Evolutionary conservation across 495 filamentous ascomycete genomes (phyloP), one percentile per base, ranked within the genome.

Genomic region (Cenococcum geophilum): DNA sequence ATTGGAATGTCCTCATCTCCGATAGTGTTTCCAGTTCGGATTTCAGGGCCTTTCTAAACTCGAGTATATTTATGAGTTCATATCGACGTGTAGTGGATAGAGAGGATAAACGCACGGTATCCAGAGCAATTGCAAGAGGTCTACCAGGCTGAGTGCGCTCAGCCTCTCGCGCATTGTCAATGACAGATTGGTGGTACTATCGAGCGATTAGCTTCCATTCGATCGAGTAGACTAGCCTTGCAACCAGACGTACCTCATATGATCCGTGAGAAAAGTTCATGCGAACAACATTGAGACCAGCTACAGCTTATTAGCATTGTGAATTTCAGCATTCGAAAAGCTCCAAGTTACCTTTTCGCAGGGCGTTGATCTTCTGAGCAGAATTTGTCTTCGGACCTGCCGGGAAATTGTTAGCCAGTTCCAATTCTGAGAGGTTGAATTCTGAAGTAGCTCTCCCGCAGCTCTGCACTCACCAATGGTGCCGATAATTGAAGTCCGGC

Each of bases 211-310:
- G 18, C 20, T 12, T 58, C 21, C 10, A 6, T 32, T n/a, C n/a
- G 20, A 2, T 21, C 11, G 22, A 2, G 6, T 2, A 25, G 25
- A 27, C 25, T 11, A 18, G 18, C 0, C n/a, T n/a, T 55, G 49
- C 64, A 68, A 72, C 70, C 55, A 70, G 70, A 67, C 73, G 63
- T 71, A 86, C 83, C 76, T 95, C 92, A 76, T 98, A 91, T 67
- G 88, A 88, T 68, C 93, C 93, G 75, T 98, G 93, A 65, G 92
- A 97, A 76, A 97, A 98, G 84, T 98, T 98, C 91, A 96, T 95
- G 75, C 93, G 95, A 64, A 97, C 93, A 63, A 98, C 91, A 76
- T 97, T 97, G 64, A 97, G 84, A 75, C 93, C 93, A 64, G 85
- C 86, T 86, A 61, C 63, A 53, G 53, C 53, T n/a, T 45, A 36